phyloP scores from a whole-genome alignment of 768 basidiomycete species.

The Steccherinum ochraceum region DNA sequence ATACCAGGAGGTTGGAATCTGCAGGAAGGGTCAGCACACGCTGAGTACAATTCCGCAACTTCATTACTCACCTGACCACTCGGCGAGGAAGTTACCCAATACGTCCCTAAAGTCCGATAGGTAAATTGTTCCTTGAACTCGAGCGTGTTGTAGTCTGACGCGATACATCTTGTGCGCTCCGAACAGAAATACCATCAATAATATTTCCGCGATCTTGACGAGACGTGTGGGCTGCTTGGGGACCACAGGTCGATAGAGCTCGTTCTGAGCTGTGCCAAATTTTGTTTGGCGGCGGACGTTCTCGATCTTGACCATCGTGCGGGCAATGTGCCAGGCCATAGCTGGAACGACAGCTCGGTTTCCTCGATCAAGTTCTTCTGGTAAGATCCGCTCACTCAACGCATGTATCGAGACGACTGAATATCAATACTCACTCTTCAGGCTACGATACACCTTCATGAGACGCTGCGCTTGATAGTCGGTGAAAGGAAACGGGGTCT shows the following conservation, averaged over 20 bases:
- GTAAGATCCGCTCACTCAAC: too few species aligned
- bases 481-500: constrained; percentile 19
- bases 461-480: constrained; percentile 13
- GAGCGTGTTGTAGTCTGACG: constrained; percentile 12
- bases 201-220: constrained; percentile 11
- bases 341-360: constrained; percentile 12
- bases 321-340: constrained; percentile 16
- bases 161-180: constrained; percentile 19
- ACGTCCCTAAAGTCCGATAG: constrained; percentile 14
- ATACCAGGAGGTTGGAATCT: constrained; percentile 18
- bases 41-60: neutral
- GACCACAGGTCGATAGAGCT: constrained; percentile 7
- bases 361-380: neutral
- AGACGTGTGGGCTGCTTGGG: constrained; percentile 5
- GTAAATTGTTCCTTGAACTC: constrained; percentile 11
- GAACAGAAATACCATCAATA: constrained; percentile 13
- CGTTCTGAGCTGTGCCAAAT: constrained; percentile 10
- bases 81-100: constrained; percentile 16
- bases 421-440: constrained; percentile 10
- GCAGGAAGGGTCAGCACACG: neutral
- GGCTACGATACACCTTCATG: constrained; percentile 15
- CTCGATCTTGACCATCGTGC: constrained; percentile 15
- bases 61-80: constrained; percentile 20
- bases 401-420: neutral
- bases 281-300: constrained; percentile 8